Evolutionary conservation across 2,329 filamentous ascomycete species (phyloP).

Genomic region (Graphium sp.): DNA sequence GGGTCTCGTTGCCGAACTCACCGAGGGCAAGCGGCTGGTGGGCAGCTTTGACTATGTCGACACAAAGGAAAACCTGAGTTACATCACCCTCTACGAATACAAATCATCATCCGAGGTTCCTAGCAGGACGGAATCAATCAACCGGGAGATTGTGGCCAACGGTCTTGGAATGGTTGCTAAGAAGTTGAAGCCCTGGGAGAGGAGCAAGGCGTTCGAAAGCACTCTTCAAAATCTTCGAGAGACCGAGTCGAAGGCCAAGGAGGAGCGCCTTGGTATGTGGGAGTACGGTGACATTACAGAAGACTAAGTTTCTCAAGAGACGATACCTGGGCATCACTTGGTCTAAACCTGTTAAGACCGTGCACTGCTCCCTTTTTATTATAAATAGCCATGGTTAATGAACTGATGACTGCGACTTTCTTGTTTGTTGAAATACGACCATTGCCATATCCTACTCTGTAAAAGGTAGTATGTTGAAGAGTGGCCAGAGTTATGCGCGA

Average conservation of each 20-base stretch:
- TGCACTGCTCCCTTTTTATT: no score
- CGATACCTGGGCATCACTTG: no score
- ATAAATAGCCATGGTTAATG: not conserved
- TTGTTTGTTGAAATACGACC: no score
- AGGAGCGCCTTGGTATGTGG: slow-evolving; percentile 76
- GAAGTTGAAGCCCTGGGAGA: slow-evolving; percentile 87
- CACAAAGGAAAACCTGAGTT: slow-evolving; percentile 60
- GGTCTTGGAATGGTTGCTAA: slow-evolving; percentile 82
- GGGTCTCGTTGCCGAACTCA: slow-evolving; percentile 56
- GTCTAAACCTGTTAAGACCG: no score
- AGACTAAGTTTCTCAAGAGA: slow-evolving; percentile 50
- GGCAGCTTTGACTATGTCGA: slow-evolving; percentile 81
- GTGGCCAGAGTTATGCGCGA: slow-evolving; percentile 1
- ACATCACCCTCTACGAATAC: slow-evolving; percentile 78
- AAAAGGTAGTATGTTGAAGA: no score
- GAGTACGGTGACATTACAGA: slow-evolving; percentile 96
- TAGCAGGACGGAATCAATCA: slow-evolving; percentile 62
- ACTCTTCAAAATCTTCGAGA: slow-evolving; percentile 57
- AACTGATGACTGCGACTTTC: no score
- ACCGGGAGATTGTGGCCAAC: slow-evolving; percentile 69
- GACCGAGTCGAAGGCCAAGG: slow-evolving; percentile 65
- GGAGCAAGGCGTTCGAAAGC: slow-evolving; percentile 48
- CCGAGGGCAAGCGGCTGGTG: slow-evolving; percentile 62
- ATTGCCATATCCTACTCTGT: no score
- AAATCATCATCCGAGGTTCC: slow-evolving; percentile 36